Conservation (phyloP, 805 yeast species). For the Yarrowia deformans region DNA sequence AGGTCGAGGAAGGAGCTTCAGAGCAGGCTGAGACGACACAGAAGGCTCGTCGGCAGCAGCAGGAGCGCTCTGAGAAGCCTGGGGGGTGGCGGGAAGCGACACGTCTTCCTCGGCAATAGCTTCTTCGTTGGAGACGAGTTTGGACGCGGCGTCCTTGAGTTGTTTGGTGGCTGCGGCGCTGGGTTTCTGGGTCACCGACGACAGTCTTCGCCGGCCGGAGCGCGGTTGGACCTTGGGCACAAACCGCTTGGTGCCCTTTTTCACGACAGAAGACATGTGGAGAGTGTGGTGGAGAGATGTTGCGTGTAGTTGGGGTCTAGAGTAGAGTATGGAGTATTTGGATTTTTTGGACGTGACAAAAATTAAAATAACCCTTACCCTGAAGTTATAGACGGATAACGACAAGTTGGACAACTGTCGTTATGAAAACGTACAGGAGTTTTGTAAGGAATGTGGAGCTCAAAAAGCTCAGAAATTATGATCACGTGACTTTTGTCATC, state of each 20-base stretch:
- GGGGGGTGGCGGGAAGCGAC: conserved; percentile 25
- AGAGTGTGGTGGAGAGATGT: not conserved
- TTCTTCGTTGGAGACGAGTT: conserved; percentile 13
- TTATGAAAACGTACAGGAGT: no score
- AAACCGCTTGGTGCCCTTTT: conserved; percentile 32
- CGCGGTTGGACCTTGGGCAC: conserved; percentile 38
- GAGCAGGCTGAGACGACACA: conserved; percentile 5
- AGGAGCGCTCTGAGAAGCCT: conserved; percentile 13
- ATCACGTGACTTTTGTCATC: no score
- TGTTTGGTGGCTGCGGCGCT: conserved; percentile 12
- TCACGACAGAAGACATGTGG: conserved; percentile 35
- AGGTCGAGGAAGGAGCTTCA: conserved; percentile 10
- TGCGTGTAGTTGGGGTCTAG: not conserved
- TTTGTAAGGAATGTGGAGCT: no score
- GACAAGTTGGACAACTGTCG: no score
- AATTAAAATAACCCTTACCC: conserved; percentile 6
- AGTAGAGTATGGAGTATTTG: no score
- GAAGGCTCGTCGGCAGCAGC: not conserved
- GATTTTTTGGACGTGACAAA: conserved; percentile 26
- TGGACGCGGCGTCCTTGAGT: conserved; percentile 32
- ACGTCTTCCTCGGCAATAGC: conserved; percentile 29
- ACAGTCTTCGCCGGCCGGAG: conserved; percentile 15
- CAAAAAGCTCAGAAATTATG: no score
- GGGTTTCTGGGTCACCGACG: conserved; percentile 26
- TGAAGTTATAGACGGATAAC: no score